Evolutionary conservation across 495 filamentous ascomycete genomes (phyloP).

Genomic region (Physcia stellaris): DNA sequence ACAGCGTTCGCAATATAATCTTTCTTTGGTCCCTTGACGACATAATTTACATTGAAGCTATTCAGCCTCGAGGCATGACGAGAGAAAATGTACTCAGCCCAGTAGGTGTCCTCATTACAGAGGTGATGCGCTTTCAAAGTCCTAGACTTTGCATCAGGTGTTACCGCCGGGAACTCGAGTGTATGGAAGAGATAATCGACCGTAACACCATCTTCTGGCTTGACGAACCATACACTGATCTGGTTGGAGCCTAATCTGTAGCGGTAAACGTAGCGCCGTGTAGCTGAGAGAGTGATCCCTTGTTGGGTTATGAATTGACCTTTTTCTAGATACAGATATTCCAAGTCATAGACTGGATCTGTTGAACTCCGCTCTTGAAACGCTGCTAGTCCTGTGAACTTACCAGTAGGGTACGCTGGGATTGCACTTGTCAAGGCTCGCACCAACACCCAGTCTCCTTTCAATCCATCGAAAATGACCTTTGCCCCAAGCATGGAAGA

Average conservation of each 20-base stretch:
- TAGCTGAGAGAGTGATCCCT: constrained; percentile 12
- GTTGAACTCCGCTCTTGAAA: constrained; percentile 9
- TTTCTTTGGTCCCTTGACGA: constrained; percentile 17
- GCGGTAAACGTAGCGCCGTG: constrained; percentile 17
- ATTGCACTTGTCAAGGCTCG: constrained; percentile 8
- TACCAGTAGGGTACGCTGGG: constrained; percentile 8
- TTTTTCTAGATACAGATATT: constrained; percentile 15
- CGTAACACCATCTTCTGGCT: constrained; percentile 7
- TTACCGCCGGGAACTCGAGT: constrained; percentile 7
- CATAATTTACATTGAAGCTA: constrained; percentile 10
- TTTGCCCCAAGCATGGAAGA: neutral
- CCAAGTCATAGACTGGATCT: constrained; percentile 5
- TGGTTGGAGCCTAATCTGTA: constrained; percentile 4
- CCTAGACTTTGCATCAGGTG: neutral
- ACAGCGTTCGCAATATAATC: constrained; percentile 10
- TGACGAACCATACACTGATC: constrained; percentile 22
- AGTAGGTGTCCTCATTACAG: constrained; percentile 18
- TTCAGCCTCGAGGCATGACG: constrained; percentile 5
- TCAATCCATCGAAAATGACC: constrained; percentile 8
- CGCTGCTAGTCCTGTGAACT: constrained; percentile 13
- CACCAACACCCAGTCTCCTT: constrained; percentile 12
- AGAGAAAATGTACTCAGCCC: constrained; percentile 11
- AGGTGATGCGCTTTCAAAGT: constrained; percentile 13
- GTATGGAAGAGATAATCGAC: constrained; percentile 20
- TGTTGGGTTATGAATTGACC: constrained; percentile 13